Base-by-base conservation (phyloP, 495 filamentous ascomycete genomes). In the Aspergillus egyptiacus region DNA sequence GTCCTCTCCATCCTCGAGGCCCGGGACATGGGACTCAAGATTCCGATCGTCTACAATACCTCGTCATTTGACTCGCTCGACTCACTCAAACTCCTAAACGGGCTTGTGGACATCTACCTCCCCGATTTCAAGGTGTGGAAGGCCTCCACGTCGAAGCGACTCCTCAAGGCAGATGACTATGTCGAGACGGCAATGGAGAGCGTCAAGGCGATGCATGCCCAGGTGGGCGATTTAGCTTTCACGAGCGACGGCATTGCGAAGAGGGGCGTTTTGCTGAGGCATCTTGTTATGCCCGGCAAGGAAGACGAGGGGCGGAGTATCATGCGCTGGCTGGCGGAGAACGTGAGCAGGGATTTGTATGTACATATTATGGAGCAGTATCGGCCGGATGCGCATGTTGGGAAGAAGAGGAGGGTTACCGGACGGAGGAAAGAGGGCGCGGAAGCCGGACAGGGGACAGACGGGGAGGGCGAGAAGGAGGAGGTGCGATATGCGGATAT, bases 281-380 rank as follows among this genome's bases (percentile, higher is more conserved):
- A 90, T 67, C 70, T 91, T 1, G 84, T 89, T 5, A 90, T 90
- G 85, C 86, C 85, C 0, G 83, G 84, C 0, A 76, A 76, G 60
- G 83, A 82, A 53, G 74, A 76, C 17, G 85, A 89, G 58, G 81
- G 82, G 4, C 57, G 68, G 27, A 65, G 80, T 54, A 90, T 90
- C 51, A 81, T 89, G 70, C 66, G 60, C 42, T 90, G 82, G 76
- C 67, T 90, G 24, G 84, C 80, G 0, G 64, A 69, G 46, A 76
- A 87, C 46, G 74, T 89, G 1, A 85, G 81, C 18, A 71, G 55
- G 56, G 85, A 89, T 62, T 65, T 83, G 14, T 87, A 85, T 62
- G 74, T 85, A 43, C 76, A 85, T 58, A 78, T 85, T 50, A 85
- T 85, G 85, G 85, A 89, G 68, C 86, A 89, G 67, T 90, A 89